Conservation (phyloP, 495 filamentous ascomycete species). For the Penicillium longicatenatum region DNA sequence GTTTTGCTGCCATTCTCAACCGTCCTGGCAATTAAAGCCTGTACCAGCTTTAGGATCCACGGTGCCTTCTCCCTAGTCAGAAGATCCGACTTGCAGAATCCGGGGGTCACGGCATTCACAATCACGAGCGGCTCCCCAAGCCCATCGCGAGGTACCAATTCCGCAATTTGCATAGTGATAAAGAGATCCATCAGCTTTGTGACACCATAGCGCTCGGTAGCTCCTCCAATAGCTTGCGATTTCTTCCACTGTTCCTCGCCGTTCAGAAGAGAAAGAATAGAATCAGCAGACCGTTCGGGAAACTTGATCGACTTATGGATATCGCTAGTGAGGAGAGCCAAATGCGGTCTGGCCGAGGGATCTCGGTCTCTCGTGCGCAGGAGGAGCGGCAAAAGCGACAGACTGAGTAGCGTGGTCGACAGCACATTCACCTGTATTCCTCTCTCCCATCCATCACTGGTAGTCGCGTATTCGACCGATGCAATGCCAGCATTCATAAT, state of each 20-base stretch:
- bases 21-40: slow-evolving; percentile 20
- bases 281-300: slow-evolving; percentile 1
- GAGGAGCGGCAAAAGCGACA: slow-evolving; percentile 5
- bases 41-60: slow-evolving; percentile 15
- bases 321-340: slow-evolving; percentile 18
- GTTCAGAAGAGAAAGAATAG: slow-evolving; percentile 13
- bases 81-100: slow-evolving; percentile 22
- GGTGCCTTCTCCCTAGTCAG: slow-evolving; percentile 19
- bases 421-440: slow-evolving; percentile 16
- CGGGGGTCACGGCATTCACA: slow-evolving; percentile 21
- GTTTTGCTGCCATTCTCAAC: slow-evolving; percentile 26
- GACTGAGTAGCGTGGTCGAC: slow-evolving; percentile 13
- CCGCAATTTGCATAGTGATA: slow-evolving; percentile 13
- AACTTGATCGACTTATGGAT: slow-evolving; percentile 12
- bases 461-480: neutral
- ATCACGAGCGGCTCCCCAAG: slow-evolving; percentile 10
- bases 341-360: neutral
- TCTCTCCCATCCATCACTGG: slow-evolving; percentile 6
- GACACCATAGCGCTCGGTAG: slow-evolving; percentile 16
- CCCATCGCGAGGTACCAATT: slow-evolving; percentile 6
- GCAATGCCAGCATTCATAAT: slow-evolving; percentile 7
- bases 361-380: neutral
- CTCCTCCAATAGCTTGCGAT: slow-evolving; percentile 3
- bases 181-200: slow-evolving; percentile 23
- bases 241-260: slow-evolving; percentile 11